Conservation (phyloP, 2,329 filamentous ascomycete genomes). For the Fusarium citri region DNA sequence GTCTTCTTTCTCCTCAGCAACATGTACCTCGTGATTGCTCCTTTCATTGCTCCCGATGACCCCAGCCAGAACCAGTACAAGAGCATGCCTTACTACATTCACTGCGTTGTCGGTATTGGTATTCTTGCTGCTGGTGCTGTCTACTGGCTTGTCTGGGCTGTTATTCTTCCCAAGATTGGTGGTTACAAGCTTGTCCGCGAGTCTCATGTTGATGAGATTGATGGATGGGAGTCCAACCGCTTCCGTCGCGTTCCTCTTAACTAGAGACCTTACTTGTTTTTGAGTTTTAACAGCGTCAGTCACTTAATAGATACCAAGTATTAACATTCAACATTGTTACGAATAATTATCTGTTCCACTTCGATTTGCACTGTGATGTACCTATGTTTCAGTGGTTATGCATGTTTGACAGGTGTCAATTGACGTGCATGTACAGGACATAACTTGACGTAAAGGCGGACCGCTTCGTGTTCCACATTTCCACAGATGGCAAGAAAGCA, state of each 20-base stretch:
- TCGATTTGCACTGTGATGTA: background rate
- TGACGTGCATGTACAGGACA: background rate
- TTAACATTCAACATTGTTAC: conserved; percentile 12
- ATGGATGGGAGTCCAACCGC: conserved; percentile 71
- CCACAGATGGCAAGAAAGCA: background rate
- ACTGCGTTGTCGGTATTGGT: conserved; percentile 68
- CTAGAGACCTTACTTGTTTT: background rate
- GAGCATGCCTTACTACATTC: conserved; percentile 66
- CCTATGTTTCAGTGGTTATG: background rate
- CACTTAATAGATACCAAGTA: conserved; percentile 30
- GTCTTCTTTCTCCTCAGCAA: conserved; percentile 71
- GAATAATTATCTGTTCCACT: background rate
- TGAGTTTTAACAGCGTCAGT: conserved; percentile 7
- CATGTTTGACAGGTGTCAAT: background rate
- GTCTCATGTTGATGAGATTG: conserved; percentile 64
- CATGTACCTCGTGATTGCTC: conserved; percentile 69
- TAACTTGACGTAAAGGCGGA: background rate
- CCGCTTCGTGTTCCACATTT: background rate
- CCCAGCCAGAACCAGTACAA: conserved; percentile 65
- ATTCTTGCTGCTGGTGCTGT: conserved; percentile 64
- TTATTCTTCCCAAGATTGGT: conserved; percentile 63
- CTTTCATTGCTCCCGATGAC: conserved; percentile 65
- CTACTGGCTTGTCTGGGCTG: conserved; percentile 68
- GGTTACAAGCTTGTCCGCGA: conserved; percentile 68
- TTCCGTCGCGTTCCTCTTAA: conserved; percentile 60